Evolutionary conservation across 2,329 filamentous ascomycete species (phyloP).

Genomic region (Trichoderma sp.): DNA sequence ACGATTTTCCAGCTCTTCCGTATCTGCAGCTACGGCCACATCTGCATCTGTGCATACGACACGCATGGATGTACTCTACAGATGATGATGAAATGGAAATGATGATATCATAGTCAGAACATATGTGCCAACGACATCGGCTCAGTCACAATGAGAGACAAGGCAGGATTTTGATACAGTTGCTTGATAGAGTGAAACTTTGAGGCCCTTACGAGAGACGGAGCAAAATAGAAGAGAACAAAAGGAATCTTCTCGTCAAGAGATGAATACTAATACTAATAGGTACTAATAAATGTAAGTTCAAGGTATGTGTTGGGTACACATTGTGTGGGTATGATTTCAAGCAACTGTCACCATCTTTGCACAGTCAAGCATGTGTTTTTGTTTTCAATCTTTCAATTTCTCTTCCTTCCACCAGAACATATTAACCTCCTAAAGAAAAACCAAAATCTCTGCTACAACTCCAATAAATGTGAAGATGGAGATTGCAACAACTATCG

Average conservation of each 20-base stretch:
- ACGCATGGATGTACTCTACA: neutral
- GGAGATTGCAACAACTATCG: slow-evolving; percentile 23
- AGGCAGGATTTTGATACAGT: neutral
- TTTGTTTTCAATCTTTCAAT: neutral
- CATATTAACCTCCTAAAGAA: slow-evolving; percentile 5
- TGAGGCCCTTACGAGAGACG: too few relatives aligned
- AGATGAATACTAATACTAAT: slow-evolving; percentile 23
- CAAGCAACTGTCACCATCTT: neutral
- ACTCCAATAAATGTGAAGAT: slow-evolving; percentile 27
- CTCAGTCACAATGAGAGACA: too few relatives aligned
- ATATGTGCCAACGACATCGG: neutral
- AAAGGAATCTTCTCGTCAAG: neutral
- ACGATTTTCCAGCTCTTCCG: neutral
- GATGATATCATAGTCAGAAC: slow-evolving; percentile 8
- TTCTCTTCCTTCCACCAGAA: neutral
- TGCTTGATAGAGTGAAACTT: neutral
- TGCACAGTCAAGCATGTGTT: neutral
- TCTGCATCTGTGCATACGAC: neutral
- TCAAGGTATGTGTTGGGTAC: slow-evolving; percentile 1
- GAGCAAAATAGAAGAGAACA: neutral
- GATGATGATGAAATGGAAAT: slow-evolving; percentile 19
- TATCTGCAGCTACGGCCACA: neutral
- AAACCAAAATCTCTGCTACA: slow-evolving; percentile 26
- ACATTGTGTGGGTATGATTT: slow-evolving; percentile 10
- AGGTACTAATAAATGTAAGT: slow-evolving; percentile 22